Percentiles rank a stretch among this genome's conserved stretches.
These are phyloP conservation scores for Penicillium sp. DNA, from an alignment of 2,329 filamentous ascomycete genomes.

Conservation along the genomic window DNA sequence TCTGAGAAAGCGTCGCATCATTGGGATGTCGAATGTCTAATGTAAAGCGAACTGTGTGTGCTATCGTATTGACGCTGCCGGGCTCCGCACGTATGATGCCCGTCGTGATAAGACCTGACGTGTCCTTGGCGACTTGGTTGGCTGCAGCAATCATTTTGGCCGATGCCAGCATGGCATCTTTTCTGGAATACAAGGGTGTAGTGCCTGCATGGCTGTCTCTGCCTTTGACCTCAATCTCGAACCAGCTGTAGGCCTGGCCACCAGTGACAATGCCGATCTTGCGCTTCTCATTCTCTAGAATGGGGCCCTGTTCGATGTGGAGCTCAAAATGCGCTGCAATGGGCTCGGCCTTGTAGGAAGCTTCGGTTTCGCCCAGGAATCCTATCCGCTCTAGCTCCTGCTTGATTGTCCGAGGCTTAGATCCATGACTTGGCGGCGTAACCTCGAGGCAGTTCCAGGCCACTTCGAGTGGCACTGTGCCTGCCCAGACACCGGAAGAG, in stretches of 20 bases:
- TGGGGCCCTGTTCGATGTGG: constrained; percentile 75
- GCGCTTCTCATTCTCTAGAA: constrained; percentile 58
- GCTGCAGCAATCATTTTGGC: constrained; percentile 61
- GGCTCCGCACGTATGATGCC: constrained; percentile 61
- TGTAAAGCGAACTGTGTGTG: constrained; percentile 60
- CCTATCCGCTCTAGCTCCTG: constrained; percentile 64
- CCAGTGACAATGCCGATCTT: constrained; percentile 65
- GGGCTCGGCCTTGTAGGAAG: constrained; percentile 53
- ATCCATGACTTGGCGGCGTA: constrained; percentile 38
- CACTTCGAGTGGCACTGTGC: constrained; percentile 54
- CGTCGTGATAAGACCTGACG: constrained; percentile 59
- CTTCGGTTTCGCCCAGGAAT: constrained; percentile 57
- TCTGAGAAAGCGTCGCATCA: constrained; percentile 51
- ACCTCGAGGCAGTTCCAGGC: constrained; percentile 60
- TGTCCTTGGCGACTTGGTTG: constrained; percentile 55
- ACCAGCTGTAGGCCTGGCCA: constrained; percentile 68
- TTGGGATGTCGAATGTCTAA: constrained; percentile 61
- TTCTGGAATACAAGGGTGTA: constrained; percentile 58
- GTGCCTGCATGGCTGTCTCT: constrained; percentile 68
- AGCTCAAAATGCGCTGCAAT: constrained; percentile 75
- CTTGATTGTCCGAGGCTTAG: constrained; percentile 49
- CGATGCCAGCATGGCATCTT: constrained; percentile 62
- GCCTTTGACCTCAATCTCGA: constrained; percentile 60
- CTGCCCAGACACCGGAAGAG: constrained; percentile 70
- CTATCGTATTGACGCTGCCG: constrained; percentile 65